Evolutionary conservation across 805 yeast species (phyloP).

Genomic region (Myxozyma lipomycoides): DNA sequence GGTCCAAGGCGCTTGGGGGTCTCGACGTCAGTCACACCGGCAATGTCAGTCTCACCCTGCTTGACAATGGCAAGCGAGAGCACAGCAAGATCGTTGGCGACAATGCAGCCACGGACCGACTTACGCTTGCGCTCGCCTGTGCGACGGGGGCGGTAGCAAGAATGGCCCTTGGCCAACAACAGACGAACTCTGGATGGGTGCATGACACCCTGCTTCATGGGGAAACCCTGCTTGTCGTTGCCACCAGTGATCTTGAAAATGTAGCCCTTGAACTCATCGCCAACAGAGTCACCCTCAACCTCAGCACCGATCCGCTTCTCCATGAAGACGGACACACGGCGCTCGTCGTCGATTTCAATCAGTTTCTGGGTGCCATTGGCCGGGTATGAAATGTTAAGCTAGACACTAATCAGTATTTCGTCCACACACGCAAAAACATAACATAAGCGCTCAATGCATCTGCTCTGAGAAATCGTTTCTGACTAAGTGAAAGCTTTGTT

Average conservation of each 20-base stretch:
- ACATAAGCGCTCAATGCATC: too few relatives aligned
- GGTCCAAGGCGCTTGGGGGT: constrained; percentile 99
- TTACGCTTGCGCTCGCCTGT: constrained; percentile 99
- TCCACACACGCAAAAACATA: too few relatives aligned
- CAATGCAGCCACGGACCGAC: constrained; percentile 99
- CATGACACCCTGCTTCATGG: constrained; percentile 99
- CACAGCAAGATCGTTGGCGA: constrained; percentile 94
- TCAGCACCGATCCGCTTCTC: constrained; percentile 99
- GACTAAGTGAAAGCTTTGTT: too few relatives aligned
- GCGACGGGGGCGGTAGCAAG: constrained; percentile 99
- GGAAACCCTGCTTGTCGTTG: constrained; percentile 99
- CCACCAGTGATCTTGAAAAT: constrained; percentile 98
- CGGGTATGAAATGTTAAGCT: constrained; percentile 99
- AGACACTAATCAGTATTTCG: too few relatives aligned
- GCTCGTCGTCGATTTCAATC: constrained; percentile 98
- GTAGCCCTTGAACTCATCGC: constrained; percentile 99
- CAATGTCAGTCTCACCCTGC: constrained; percentile 95
- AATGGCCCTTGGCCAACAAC: constrained; percentile 86
- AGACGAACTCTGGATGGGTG: constrained; percentile 99
- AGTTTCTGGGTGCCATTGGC: constrained; percentile 99
- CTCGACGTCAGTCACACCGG: constrained; percentile 90
- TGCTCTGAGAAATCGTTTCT: too few relatives aligned
- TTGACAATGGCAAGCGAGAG: constrained; percentile 89
- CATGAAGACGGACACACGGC: constrained; percentile 95
- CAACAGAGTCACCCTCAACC: constrained; percentile 96